These are phyloP conservation scores for Hyparrhenia diplandra DNA, from an alignment of 176 grass and related monocot species.

Conservation along the genomic window DNA sequence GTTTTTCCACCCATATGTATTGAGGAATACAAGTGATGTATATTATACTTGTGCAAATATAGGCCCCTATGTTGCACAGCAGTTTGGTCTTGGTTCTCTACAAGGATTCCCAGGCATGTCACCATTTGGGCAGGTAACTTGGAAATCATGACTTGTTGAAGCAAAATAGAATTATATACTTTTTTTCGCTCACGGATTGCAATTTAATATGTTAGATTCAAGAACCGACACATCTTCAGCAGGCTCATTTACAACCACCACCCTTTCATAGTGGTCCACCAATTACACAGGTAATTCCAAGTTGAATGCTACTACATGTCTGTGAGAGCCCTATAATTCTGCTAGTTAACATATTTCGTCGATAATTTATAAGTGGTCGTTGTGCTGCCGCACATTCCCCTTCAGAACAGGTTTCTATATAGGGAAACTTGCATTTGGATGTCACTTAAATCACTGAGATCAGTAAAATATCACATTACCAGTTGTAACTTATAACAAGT, in stretches of 20 bases:
- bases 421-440: not conserved
- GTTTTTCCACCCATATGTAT: not conserved
- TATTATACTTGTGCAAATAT: slow-evolving; percentile 27
- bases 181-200: not conserved
- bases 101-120: slow-evolving; percentile 77
- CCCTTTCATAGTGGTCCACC: slow-evolving; percentile 57
- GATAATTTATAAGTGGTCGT: too few relatives aligned
- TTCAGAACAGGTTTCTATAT: not conserved
- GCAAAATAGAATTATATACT: not conserved
- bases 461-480: not conserved
- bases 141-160: slow-evolving; percentile 2
- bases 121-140: slow-evolving; percentile 79
- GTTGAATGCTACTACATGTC: not conserved
- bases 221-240: slow-evolving; percentile 53
- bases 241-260: slow-evolving; percentile 62
- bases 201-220: slow-evolving; percentile 54
- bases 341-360: not conserved
- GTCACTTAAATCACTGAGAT: not conserved
- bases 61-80: slow-evolving; percentile 71
- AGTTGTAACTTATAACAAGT: not conserved
- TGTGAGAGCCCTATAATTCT: not conserved
- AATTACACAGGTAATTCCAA: slow-evolving; percentile 61
- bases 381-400: not conserved
- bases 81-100: slow-evolving; percentile 66
- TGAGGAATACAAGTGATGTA: not conserved